Conservation (phyloP, 2,329 filamentous ascomycete species). For the Arthrobotrys iridis region DNA sequence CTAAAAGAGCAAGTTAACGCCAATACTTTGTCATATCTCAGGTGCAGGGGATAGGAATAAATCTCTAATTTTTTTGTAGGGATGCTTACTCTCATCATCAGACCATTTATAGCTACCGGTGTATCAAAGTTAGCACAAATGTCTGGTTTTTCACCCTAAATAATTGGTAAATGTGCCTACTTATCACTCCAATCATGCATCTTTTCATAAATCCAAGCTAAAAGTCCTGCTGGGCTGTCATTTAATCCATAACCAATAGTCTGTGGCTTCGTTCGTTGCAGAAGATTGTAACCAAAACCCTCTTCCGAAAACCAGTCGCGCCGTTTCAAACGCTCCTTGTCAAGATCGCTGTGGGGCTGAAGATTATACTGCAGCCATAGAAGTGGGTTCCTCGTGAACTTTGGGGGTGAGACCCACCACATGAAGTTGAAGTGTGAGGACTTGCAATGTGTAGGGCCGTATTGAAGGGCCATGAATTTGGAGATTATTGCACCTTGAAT, state of each 20-base stretch:
- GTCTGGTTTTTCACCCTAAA: background rate
- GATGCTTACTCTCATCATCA: conserved; percentile 36
- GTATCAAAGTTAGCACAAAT: background rate
- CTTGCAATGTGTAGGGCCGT: conserved; percentile 55
- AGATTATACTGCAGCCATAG: conserved; percentile 51
- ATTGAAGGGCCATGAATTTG: conserved; percentile 36
- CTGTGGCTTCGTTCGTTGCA: conserved; percentile 58
- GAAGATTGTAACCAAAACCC: conserved; percentile 57
- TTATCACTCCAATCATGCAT: conserved; percentile 59
- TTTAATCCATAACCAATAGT: conserved; percentile 59
- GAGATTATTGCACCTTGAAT: conserved; percentile 31
- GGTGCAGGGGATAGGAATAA: too few species aligned
- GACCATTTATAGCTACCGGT: conserved; percentile 37
- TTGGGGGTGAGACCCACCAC: conserved; percentile 55
- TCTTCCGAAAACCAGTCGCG: conserved; percentile 46
- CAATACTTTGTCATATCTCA: too few species aligned
- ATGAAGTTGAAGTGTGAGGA: conserved; percentile 58
- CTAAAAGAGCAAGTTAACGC: too few species aligned
- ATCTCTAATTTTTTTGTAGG: too few species aligned
- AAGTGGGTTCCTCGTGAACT: conserved; percentile 40
- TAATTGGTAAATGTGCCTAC: too few species aligned
- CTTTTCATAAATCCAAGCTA: conserved; percentile 60
- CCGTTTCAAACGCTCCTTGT: conserved; percentile 35
- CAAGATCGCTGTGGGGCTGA: conserved; percentile 43
- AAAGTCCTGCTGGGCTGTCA: conserved; percentile 60